Evolutionary conservation across 495 filamentous ascomycete species (phyloP).

Genomic region (Zalerion maritima): DNA sequence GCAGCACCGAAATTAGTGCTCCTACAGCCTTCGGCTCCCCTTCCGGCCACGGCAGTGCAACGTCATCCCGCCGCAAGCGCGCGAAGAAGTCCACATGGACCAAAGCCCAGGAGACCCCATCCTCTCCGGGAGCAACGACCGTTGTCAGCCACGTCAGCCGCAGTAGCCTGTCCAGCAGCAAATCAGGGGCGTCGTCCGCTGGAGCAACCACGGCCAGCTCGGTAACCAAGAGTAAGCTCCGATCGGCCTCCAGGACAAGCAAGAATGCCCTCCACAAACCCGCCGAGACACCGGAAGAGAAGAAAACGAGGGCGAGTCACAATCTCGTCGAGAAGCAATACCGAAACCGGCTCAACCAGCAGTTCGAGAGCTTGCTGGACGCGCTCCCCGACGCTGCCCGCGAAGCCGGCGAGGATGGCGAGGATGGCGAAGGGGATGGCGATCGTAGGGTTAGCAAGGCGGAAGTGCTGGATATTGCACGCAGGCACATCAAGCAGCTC

Average conservation of each 20-base stretch:
- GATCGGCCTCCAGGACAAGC: conserved; percentile 25
- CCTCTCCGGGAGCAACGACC: too few relatives aligned
- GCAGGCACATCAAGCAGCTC: conserved; percentile 23
- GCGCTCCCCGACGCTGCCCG: conserved; percentile 20
- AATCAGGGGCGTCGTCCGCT: too few relatives aligned
- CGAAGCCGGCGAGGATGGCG: conserved; percentile 11
- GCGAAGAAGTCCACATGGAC: too few relatives aligned
- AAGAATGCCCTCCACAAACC: conserved; percentile 24
- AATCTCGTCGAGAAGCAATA: conserved; percentile 36
- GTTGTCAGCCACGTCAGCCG: too few relatives aligned
- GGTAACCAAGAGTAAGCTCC: conserved; percentile 15
- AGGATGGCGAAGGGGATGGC: conserved; percentile 12
- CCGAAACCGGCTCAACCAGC: conserved; percentile 29
- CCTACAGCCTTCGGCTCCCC: too few relatives aligned
- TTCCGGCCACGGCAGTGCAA: too few relatives aligned
- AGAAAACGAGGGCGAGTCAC: conserved; percentile 26
- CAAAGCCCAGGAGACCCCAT: too few relatives aligned
- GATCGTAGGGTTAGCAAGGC: conserved; percentile 31
- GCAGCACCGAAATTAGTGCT: too few relatives aligned
- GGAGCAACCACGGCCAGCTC: conserved; percentile 10
- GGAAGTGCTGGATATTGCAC: conserved; percentile 31
- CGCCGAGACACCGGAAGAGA: conserved; percentile 20
- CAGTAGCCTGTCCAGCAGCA: too few relatives aligned
- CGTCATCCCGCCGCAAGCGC: too few relatives aligned
- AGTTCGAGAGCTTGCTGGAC: conserved; percentile 30